These are phyloP conservation scores for Trametes cingulata DNA, from an alignment of 768 basidiomycete genomes.

Conservation along the genomic window DNA sequence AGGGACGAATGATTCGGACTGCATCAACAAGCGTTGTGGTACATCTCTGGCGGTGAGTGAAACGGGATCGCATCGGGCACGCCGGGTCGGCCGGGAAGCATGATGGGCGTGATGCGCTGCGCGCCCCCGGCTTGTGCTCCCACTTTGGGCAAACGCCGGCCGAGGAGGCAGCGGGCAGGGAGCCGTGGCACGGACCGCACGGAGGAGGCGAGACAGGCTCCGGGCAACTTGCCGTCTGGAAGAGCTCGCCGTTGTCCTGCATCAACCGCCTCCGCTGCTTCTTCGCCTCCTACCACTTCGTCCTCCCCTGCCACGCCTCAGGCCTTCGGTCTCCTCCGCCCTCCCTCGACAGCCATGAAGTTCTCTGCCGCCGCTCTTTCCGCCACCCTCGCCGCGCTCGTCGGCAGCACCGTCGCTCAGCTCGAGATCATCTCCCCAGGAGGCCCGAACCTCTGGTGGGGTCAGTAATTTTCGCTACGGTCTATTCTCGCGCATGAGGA, in stretches of 20 bases:
- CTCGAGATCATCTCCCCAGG: slow-evolving; percentile 49
- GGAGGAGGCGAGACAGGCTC: neutral
- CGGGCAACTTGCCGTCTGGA: neutral
- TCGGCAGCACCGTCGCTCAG: slow-evolving; percentile 41
- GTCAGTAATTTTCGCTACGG: slow-evolving; percentile 39
- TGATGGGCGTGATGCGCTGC: neutral
- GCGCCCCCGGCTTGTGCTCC: neutral
- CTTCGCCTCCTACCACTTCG: slow-evolving; percentile 5
- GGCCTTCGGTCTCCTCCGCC: slow-evolving; percentile 5
- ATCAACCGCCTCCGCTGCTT: neutral
- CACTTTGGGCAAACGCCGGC: neutral
- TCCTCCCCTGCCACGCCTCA: slow-evolving; percentile 15
- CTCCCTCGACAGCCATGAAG: slow-evolving; percentile 32
- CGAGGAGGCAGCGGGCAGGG: neutral
- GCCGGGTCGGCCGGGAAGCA: neutral
- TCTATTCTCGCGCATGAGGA: neutral
- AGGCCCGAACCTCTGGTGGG: slow-evolving; percentile 55
- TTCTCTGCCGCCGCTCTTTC: slow-evolving; percentile 34
- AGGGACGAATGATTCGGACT: neutral
- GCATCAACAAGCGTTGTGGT: too few relatives aligned
- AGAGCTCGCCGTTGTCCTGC: slow-evolving; percentile 5
- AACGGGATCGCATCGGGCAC: neutral
- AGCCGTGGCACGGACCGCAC: neutral
- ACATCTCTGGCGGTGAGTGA: neutral
- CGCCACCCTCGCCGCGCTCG: slow-evolving; percentile 41